Evolutionary conservation across 495 filamentous ascomycete genomes (phyloP).

Genomic region (Trichocladium antarcticum): DNA sequence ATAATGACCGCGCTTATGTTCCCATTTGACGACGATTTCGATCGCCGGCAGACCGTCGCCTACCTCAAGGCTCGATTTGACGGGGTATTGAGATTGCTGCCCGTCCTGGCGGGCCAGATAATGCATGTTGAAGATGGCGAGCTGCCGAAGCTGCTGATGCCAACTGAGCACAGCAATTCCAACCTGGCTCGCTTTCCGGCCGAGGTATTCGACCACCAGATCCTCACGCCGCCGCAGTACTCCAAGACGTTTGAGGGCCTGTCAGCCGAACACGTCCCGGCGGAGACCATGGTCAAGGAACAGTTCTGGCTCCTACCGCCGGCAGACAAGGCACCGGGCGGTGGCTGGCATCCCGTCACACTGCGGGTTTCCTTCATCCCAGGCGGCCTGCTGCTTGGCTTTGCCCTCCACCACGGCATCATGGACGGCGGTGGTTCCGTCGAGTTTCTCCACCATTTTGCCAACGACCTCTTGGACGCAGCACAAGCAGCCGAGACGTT

Average conservation of each 20-base stretch:
- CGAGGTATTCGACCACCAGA: not conserved
- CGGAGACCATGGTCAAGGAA: not conserved
- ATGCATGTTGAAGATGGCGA: not conserved
- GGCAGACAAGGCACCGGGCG: not conserved
- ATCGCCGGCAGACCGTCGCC: not conserved
- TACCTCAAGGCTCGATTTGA: not conserved
- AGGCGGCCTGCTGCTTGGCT: slow-evolving; percentile 12
- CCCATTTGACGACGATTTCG: not conserved
- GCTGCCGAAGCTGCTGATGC: not conserved
- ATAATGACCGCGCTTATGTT: not conserved
- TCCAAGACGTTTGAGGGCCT: not conserved
- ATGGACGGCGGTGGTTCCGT: slow-evolving; percentile 3
- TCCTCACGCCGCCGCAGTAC: not conserved
- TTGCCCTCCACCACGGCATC: slow-evolving; percentile 10
- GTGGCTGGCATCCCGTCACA: not conserved
- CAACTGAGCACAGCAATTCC: not conserved
- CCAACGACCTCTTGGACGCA: not conserved
- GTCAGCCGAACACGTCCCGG: not conserved
- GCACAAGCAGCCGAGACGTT: not conserved
- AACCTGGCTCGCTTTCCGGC: not conserved
- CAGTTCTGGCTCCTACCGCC: not conserved
- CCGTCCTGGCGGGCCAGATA: not conserved
- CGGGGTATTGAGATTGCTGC: not conserved
- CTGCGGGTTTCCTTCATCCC: slow-evolving; percentile 2
- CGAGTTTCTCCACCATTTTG: slow-evolving; percentile 1